These are phyloP conservation scores for Actinomortierella ambigua DNA, from an alignment of 371 early-diverging fungal genomes.

Conservation along the genomic window DNA sequence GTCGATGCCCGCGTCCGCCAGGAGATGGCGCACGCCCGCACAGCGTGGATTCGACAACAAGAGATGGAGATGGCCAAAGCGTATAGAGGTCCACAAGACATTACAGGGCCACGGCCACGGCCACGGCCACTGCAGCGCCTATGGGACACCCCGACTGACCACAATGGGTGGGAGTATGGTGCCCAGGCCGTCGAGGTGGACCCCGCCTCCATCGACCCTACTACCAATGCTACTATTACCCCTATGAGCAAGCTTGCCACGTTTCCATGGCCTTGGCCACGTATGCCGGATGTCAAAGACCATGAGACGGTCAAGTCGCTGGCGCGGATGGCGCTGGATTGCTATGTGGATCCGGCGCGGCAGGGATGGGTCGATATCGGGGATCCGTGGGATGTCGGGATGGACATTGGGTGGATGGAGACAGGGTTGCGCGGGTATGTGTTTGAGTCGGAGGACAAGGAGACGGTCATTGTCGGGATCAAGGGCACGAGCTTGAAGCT, in stretches of 20 bases:
- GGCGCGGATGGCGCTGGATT: constrained; percentile 27
- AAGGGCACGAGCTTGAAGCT: constrained; percentile 86
- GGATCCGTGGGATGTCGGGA: constrained; percentile 21
- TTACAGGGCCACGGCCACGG: constrained; percentile 2
- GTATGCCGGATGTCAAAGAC: constrained; percentile 75
- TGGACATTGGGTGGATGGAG: constrained; percentile 73
- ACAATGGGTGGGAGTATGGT: not conserved
- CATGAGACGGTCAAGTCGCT: constrained; percentile 54
- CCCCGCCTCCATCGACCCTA: not conserved
- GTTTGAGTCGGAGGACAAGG: constrained; percentile 67
- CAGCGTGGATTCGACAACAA: constrained; percentile 8
- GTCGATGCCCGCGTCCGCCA: constrained; percentile 11
- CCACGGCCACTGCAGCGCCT: too few relatives aligned
- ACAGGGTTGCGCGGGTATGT: constrained; percentile 87
- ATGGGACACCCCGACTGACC: too few relatives aligned
- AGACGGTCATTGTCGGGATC: constrained; percentile 74
- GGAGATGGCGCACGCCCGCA: constrained; percentile 8
- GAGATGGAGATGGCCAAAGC: too few relatives aligned
- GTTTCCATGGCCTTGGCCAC: constrained; percentile 12
- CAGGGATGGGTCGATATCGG: constrained; percentile 35
- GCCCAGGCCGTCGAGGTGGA: constrained; percentile 12
- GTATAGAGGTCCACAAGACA: too few relatives aligned
- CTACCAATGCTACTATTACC: not conserved
- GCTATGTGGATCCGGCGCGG: constrained; percentile 21
- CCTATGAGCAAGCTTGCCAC: too few relatives aligned